Evolutionary conservation across 2,329 filamentous ascomycete genomes (phyloP).

Genomic region (Penicillium hordei): DNA sequence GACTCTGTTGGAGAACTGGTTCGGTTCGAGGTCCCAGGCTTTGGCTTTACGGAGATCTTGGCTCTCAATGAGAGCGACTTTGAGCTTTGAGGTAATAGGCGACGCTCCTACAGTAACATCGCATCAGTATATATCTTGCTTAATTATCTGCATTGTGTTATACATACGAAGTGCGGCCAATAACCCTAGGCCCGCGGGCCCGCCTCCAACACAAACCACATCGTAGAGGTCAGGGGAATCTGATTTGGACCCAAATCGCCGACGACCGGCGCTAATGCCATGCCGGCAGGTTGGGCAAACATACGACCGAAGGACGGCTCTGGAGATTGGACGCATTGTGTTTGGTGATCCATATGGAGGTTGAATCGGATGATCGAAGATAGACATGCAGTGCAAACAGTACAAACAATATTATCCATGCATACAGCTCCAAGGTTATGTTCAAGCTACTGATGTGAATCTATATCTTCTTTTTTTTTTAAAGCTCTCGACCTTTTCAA

Average conservation of each 20-base stretch:
- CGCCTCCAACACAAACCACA: slow-evolving; percentile 87
- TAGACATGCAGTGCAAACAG: slow-evolving; percentile 25
- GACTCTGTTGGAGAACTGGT: slow-evolving; percentile 86
- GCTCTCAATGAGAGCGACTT: slow-evolving; percentile 84
- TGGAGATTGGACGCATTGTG: slow-evolving; percentile 38
- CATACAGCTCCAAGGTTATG: background rate
- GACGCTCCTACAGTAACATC: slow-evolving; percentile 62
- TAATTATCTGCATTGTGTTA: background rate
- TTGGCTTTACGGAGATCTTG: slow-evolving; percentile 74
- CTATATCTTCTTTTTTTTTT: background rate
- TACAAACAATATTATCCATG: slow-evolving; percentile 15
- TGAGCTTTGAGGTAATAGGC: slow-evolving; percentile 71
- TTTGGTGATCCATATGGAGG: slow-evolving; percentile 8
- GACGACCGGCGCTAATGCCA: slow-evolving; percentile 25
- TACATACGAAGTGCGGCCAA: slow-evolving; percentile 70
- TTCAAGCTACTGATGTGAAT: background rate
- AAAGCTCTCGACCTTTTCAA: background rate
- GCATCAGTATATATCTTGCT: slow-evolving; percentile 5
- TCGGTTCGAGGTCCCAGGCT: slow-evolving; percentile 64
- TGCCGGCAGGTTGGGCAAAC: slow-evolving; percentile 43
- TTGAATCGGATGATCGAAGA: slow-evolving; percentile 16
- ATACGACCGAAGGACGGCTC: slow-evolving; percentile 38
- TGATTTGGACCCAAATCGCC: slow-evolving; percentile 37
- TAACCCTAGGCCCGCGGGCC: slow-evolving; percentile 83
- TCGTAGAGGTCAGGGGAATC: slow-evolving; percentile 74